Evolutionary conservation across 306 rosid species (phyloP), one percentile per base, ranked within the genome.

Genomic region (Medicago arabica): DNA sequence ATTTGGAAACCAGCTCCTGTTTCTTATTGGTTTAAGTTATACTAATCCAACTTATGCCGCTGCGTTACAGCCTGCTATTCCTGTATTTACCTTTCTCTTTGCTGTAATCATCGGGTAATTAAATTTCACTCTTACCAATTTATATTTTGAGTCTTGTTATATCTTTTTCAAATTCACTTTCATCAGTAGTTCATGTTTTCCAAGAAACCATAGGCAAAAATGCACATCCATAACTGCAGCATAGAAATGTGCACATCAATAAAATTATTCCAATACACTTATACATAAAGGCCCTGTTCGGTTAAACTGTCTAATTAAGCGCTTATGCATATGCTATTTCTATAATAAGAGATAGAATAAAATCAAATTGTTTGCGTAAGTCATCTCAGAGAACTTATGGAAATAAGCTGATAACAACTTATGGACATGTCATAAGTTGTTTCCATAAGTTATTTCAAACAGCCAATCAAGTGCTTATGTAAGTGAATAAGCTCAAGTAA

Each of bases 11-110:
- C 98, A 94, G 89, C 94, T 94, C 43, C 76, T 92, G 86, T 92
- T 94, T 90, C 97, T 94, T 75, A 60, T 94, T 76, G 98, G 98
- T 80, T 92, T 94, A 84, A 86, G 92, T 80, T 94, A 94, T 78
- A 94, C 98, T 61, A 94, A 87, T 84, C 97, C 98, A 71, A 92
- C 96, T 44, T 94, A 94, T 78, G 98, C 97, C 61, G 88, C 97
- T 78, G 96, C 97, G 39, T 84, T 81, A 85, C 98, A 94, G 75
- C 98, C 96, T 74, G 63, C 96, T 10, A 88, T 92, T 80, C 98
- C 98, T 21, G 98, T 92, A 73, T 92, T 92, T 67, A 94, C 98
- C 19, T 88, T 94, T 83, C 80, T 92, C 74, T 82, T 94, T 38
- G 71, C 97, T 55, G 78, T 81, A n/a, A 83, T 88, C 61, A 90